Evolutionary conservation across 2,329 filamentous ascomycete genomes (phyloP).

Genomic region (Aspergillus costaricaensis): DNA sequence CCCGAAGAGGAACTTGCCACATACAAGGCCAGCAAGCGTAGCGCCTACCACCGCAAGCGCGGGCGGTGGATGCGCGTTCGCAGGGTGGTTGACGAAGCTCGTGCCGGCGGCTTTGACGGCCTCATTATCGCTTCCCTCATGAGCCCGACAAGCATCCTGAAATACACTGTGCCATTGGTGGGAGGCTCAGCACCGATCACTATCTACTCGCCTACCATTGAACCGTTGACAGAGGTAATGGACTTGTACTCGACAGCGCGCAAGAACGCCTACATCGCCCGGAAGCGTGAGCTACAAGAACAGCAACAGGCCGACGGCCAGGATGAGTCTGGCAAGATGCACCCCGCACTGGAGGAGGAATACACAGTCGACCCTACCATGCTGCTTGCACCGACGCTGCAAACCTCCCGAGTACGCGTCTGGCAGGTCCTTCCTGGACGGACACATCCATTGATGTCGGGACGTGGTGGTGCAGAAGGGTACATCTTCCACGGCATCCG

Average conservation of each 20-base stretch:
- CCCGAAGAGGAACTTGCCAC: conserved; percentile 62
- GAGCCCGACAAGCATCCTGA: conserved; percentile 75
- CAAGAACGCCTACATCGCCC: conserved; percentile 67
- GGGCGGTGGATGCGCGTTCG: conserved; percentile 75
- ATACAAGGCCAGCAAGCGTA: conserved; percentile 80
- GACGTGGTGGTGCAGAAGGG: conserved; percentile 81
- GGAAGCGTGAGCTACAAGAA: conserved; percentile 33
- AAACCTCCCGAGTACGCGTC: conserved; percentile 73
- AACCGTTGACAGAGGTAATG: conserved; percentile 73
- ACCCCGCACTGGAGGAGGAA: conserved; percentile 54
- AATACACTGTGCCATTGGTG: conserved; percentile 74
- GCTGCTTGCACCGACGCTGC: conserved; percentile 74
- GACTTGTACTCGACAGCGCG: conserved; percentile 84
- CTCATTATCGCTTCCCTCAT: conserved; percentile 80
- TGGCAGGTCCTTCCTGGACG: conserved; percentile 93
- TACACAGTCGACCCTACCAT: conserved; percentile 88
- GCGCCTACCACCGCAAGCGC: conserved; percentile 85
- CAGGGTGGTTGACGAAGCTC: conserved; percentile 72
- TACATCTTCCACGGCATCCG: conserved; percentile 84
- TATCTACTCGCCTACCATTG: conserved; percentile 79
- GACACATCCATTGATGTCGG: conserved; percentile 94
- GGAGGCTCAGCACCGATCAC: conserved; percentile 81
- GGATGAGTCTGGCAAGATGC: conserved; percentile 29
- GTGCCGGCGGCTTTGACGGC: conserved; percentile 76
- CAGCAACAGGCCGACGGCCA: conserved; percentile 15